These are phyloP conservation scores for Penicillium ochrochloron DNA, from an alignment of 495 filamentous ascomycete genomes.

Conservation along the genomic window DNA sequence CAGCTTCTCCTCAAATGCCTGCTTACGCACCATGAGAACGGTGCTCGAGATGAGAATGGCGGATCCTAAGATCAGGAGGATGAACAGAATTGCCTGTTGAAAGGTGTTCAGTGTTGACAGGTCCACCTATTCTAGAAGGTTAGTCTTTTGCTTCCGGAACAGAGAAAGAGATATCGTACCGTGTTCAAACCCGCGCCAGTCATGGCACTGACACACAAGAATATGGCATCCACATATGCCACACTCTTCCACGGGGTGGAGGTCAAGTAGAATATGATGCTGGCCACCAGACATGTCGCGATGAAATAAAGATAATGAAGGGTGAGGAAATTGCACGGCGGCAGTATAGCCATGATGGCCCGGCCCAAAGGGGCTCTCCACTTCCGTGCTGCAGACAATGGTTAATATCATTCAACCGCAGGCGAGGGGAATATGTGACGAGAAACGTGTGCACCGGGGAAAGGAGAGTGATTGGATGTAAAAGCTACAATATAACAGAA, in stretches of 20 bases:
- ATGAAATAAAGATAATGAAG: constrained; percentile 82
- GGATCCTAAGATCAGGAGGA: constrained; percentile 73
- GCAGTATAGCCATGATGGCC: constrained; percentile 38
- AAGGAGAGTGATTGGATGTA: neutral
- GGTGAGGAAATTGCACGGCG: constrained; percentile 74
- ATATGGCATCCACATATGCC: constrained; percentile 75
- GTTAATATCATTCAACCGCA: neutral
- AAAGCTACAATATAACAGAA: neutral
- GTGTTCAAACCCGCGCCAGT: constrained; percentile 78
- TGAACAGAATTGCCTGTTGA: constrained; percentile 77
- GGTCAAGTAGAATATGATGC: constrained; percentile 74
- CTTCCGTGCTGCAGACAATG: constrained; percentile 22
- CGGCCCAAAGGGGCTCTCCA: constrained; percentile 29
- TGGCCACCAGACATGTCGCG: constrained; percentile 62
- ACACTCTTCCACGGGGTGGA: constrained; percentile 66
- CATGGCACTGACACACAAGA: constrained; percentile 79
- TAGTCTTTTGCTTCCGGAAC: constrained; percentile 1
- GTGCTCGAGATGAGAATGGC: constrained; percentile 52
- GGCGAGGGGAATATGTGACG: neutral
- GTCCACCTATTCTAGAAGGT: constrained; percentile 44
- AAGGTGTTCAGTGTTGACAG: constrained; percentile 72
- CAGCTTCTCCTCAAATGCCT: constrained; percentile 72
- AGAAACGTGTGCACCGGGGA: neutral
- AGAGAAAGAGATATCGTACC: constrained; percentile 39
- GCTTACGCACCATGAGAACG: constrained; percentile 61